Conservation (phyloP, 345 rosid genomes). For the Salix udensis region DNA sequence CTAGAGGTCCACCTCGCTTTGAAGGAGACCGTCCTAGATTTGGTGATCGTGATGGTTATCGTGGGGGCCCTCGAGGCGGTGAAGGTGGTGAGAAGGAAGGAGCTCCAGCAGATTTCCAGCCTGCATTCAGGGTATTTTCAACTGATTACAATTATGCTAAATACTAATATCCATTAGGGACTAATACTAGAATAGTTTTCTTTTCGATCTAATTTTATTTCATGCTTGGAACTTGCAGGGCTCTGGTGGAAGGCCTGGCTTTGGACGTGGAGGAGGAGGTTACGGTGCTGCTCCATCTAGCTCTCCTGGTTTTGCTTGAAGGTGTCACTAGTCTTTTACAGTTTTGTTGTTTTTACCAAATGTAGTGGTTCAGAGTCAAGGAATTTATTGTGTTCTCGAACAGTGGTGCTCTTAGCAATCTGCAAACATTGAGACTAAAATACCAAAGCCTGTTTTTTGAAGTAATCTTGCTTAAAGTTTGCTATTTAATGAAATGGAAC, state of each 20-base stretch:
- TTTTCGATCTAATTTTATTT: not conserved
- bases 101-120: conserved; percentile 48
- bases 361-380: not conserved
- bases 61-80: conserved; percentile 44
- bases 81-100: conserved; percentile 49
- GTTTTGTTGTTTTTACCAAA: not conserved
- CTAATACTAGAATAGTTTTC: not conserved
- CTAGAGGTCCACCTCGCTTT: conserved; percentile 46
- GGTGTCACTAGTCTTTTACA: not conserved
- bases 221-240: conserved; percentile 30
- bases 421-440: conserved; percentile 5
- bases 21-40: conserved; percentile 49
- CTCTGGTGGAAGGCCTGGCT: conserved; percentile 62
- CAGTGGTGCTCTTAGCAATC: not conserved
- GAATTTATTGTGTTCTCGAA: conserved; percentile 5
- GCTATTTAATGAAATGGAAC: not conserved
- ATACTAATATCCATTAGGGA: not conserved
- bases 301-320: conserved; percentile 49
- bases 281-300: conserved; percentile 47
- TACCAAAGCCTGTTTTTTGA: not conserved
- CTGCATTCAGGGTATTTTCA: conserved; percentile 40
- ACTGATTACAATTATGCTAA: not conserved
- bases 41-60: conserved; percentile 48
- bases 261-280: conserved; percentile 80
- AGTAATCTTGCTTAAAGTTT: not conserved